Base-by-base conservation (phyloP, 179 eudicot species). In the Silene noctiflora region DNA sequence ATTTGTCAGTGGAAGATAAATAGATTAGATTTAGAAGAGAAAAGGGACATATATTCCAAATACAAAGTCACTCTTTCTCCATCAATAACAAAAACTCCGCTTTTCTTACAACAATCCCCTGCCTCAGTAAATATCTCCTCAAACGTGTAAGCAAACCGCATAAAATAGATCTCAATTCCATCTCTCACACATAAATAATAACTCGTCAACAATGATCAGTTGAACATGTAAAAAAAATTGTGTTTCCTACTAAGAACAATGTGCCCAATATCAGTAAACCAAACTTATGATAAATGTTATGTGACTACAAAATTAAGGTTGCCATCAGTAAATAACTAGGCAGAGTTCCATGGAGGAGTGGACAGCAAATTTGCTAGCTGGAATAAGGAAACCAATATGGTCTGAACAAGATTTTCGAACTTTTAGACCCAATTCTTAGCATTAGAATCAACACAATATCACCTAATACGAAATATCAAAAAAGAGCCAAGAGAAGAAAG, bases 1-100 rank as follows among this genome's bases (percentile, higher is more conserved):
- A 67, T 19, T 53, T 20, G 31, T 67, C 73, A 76, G 58, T 63
- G 39, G 75, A 61, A 71, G 69, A 42, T 44, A 35, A 24, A 76
- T n/a, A 6, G 59, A 24, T 63, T 16, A 9, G 17, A 1, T 22
- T 70, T 13, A 11, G 11, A 42, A 69, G 19, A 67, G 48, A 71
- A 67, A 12, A 10, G 65, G 42, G 6, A 10, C 42, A 27, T n/a
- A 33, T 9, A 33, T 65, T 29, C 20, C 20, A 65, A n/a, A 62
- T 44, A 25, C 62, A 8, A 35, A 67, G 22, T 14, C 4, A 75
- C 62, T 19, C 22, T 21, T 59, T 64, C 71, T 29, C 2, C 68
- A 31, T 16, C 55, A 31, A 14, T 19, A 42, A 42, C 48, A 42
- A 33, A 17, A 19, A 72, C 3, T 56, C 22, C 75, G n/a, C 48